phyloP scores from a whole-genome alignment of 2,329 filamentous ascomycete species.

The Calcarisporium arbuscula region DNA sequence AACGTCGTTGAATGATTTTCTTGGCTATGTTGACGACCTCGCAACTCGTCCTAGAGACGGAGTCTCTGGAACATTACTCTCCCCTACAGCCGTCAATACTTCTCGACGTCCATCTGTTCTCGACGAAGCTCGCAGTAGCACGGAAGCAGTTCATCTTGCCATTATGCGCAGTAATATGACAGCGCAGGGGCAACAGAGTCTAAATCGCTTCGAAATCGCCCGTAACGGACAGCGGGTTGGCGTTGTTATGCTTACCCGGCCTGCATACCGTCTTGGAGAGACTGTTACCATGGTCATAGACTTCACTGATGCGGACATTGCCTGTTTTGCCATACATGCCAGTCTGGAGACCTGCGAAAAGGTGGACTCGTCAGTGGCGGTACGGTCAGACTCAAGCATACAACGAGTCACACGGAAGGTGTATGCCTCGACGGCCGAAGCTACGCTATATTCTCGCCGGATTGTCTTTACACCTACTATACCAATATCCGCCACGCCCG shows the following conservation, averaged over 20 bases:
- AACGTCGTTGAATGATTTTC: constrained; percentile 56
- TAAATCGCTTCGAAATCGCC: constrained; percentile 93
- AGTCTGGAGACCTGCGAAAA: constrained; percentile 83
- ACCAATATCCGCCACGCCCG: constrained; percentile 76
- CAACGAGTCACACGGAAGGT: constrained; percentile 79
- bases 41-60: constrained; percentile 53
- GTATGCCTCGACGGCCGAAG: constrained; percentile 72
- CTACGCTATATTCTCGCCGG: constrained; percentile 72
- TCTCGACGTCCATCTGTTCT: constrained; percentile 43
- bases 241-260: constrained; percentile 80
- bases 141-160: constrained; percentile 84
- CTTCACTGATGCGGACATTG: constrained; percentile 69
- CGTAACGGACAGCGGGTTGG: constrained; percentile 88
- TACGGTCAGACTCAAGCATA: constrained; percentile 80
- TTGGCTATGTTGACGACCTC: constrained; percentile 71
- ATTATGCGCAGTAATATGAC: constrained; percentile 76
- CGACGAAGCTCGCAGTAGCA: constrained; percentile 57
- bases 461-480: constrained; percentile 79
- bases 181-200: constrained; percentile 63
- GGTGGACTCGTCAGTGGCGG: constrained; percentile 71
- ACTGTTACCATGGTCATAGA: constrained; percentile 79
- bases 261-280: constrained; percentile 85
- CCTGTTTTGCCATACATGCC: constrained; percentile 79
- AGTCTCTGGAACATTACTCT: constrained; percentile 56
- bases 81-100: constrained; percentile 56